These are phyloP conservation scores for Paraphaeosphaeria minitans DNA, from an alignment of 2,329 filamentous ascomycete genomes.

Conservation along the genomic window DNA sequence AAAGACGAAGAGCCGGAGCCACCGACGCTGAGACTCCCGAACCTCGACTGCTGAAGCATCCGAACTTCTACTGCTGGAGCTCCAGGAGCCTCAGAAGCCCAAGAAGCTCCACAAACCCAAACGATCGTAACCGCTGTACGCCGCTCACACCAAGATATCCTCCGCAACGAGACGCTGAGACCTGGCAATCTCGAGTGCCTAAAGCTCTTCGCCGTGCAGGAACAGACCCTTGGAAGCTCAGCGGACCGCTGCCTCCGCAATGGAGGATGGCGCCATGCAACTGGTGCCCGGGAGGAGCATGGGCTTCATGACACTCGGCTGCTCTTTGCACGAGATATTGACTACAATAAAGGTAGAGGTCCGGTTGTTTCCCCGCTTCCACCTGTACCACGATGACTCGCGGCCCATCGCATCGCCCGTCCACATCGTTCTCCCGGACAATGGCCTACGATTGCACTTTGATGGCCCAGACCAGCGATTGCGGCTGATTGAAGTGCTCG, in stretches of 20 bases:
- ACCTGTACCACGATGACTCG: constrained; percentile 78
- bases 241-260: constrained; percentile 12
- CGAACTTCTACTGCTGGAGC: neutral
- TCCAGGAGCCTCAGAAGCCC: neutral
- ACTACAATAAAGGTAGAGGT: constrained; percentile 88
- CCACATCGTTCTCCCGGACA: constrained; percentile 75
- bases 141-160: constrained; percentile 14
- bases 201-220: neutral
- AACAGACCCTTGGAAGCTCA: neutral
- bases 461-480: constrained; percentile 92
- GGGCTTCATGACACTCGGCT: constrained; percentile 72
- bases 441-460: constrained; percentile 88
- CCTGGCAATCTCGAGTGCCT: neutral
- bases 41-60: neutral
- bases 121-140: constrained; percentile 12
- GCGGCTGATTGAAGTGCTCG: constrained; percentile 85
- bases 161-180: constrained; percentile 2
- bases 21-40: neutral
- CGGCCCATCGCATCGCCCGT: constrained; percentile 77
- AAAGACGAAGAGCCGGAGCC: neutral
- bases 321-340: constrained; percentile 87
- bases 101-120: neutral
- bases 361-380: constrained; percentile 78
- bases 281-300: constrained; percentile 31
- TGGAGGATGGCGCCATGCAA: constrained; percentile 42